Base-by-base conservation (phyloP, 306 rosid genomes). In the Vigna hirtella region DNA sequence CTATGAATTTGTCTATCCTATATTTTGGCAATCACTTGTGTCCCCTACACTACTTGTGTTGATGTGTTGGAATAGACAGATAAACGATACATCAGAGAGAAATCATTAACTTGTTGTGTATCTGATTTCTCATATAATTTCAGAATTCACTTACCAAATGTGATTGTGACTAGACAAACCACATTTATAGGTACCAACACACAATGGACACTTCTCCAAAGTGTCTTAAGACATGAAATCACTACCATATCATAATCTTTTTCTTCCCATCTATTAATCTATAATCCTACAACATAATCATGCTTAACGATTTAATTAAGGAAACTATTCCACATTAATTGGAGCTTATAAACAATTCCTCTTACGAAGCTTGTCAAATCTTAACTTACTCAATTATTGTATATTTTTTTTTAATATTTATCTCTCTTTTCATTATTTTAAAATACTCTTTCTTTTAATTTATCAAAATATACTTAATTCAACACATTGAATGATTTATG, bases 101-200 rank as follows among this genome's bases (percentile, higher is more conserved):
- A 42, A 42, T 71, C 67, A 48, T 43, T 55, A n/a, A 42, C 9
- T 66, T 69, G 51, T 20, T 47, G 26, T 38, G 40, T 15, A 48
- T 47, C 72, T 56, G 45, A 59, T 77, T 72, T 59, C 32, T 58
- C 47, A 58, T 73, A 55, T n/a, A 38, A 77, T 58, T 72, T 32
- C 40, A 61, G 45, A 22, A 36, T 74, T 74, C 76, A 74, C 52
- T 78, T 53, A 48, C 7, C 42, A 59, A 81, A 61, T 70, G 69
- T 65, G 81, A 85, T 81, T 42, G 69, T 71, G 88, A 85, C 81
- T 74, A 82, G 86, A 76, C 79, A 82, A 65, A 63, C 76, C 86
- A 78, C 59, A 48, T 58, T 38, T 24, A 7, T n/a, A 28, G 42
- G 53, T 77, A 76, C 69, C 49, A 70, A 47, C 48, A 55, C 72